Conservation (phyloP, 2,329 filamentous ascomycete genomes). For the Magnaporthiopsis incrustans region DNA sequence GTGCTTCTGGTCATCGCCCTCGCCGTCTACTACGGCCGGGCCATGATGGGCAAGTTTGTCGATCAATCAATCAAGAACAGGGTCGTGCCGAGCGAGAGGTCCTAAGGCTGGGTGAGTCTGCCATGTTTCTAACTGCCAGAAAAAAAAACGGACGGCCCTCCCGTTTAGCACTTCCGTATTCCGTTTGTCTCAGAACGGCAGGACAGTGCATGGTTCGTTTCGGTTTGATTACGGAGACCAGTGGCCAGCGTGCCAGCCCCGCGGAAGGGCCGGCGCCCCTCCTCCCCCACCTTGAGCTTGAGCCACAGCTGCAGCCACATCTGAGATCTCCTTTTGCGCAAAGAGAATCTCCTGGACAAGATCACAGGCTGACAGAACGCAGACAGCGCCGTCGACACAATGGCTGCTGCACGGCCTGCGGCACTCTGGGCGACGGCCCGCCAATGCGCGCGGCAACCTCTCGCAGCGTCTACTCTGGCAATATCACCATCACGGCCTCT, state of each 20-base stretch:
- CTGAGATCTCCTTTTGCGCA: background rate
- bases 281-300: background rate
- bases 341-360: background rate
- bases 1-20: conserved; percentile 15
- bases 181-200: background rate
- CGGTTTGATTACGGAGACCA: background rate
- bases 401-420: conserved; percentile 1
- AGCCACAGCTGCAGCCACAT: background rate
- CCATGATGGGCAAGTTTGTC: conserved; percentile 17
- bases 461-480: background rate
- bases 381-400: background rate
- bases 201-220: background rate
- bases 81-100: background rate
- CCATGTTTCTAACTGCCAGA: too few species aligned
- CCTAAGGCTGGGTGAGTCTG: background rate
- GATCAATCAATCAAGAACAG: background rate
- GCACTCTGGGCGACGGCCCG: conserved; percentile 2
- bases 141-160: background rate
- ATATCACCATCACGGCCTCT: conserved; percentile 9
- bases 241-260: background rate
- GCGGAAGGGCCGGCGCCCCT: too few species aligned
- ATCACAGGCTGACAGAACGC: background rate
- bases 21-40: conserved; percentile 17
- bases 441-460: background rate
- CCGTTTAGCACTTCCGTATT: background rate